Evolutionary conservation across 2,329 filamentous ascomycete genomes (phyloP), one percentile per base, ranked within the genome.

Genomic region (Grosmannia serpens): DNA sequence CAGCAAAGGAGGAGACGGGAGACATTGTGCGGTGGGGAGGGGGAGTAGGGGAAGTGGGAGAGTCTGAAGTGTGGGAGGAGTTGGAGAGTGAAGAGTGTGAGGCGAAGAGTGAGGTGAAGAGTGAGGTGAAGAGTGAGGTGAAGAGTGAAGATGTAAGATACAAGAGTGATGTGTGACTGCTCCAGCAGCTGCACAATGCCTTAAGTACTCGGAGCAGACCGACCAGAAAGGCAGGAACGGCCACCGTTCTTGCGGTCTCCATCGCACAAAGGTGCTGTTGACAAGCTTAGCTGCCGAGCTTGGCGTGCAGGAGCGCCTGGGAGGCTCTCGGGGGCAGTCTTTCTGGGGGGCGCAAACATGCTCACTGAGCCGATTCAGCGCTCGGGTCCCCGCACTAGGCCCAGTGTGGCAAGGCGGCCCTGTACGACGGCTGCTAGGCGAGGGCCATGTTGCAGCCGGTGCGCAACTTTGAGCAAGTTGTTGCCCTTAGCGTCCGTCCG

Each of bases 401-500:
- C 41, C 17, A 4, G 4, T 46, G 10, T 3, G 41, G 41, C 41
- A 8, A n/a, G n/a, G 41, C n/a, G 41, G 6, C 38, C 17, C 20
- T 24, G 33, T 13, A 13, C 33, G 33, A 35, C 33, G 15, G 29
- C 5, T 31, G 5, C 29, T 31, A 31, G 29, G 10, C 29, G 29
- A 31, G 29, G 29, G 29, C 29, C 29, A 31, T 31, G 51, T 54
- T 56, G 61, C 56, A 62, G 61, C 55, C 41, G 57, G 62, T 74
- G 74, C 73, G 75, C 68, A 69, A 67, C 67, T 77, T 77, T 78
- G 75, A 78, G 75, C 75, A 78, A 71, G 65, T 77, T 78, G 13
- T 38, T 3, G 15, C 2, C 17, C 35, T 38, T 38, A 38, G 35
- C 35, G 35, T 38, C 35, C 35, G 35, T 38, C n/a, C n/a, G n/a